Evolutionary conservation across 768 basidiomycete genomes (phyloP).

Genomic region (Trametes meyenii): DNA sequence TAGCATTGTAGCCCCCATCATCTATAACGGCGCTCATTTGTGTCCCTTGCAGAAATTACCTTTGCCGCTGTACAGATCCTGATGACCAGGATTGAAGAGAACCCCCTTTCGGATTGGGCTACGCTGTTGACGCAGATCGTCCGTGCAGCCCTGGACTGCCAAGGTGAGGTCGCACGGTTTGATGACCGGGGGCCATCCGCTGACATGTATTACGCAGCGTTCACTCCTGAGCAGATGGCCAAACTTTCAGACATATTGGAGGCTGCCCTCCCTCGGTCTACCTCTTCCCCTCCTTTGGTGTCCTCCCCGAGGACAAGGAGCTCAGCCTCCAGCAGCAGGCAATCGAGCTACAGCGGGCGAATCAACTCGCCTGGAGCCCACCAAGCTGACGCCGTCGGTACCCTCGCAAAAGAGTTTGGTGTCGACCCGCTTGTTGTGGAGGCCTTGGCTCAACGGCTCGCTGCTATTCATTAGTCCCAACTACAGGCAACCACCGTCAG

Average conservation of each 20-base stretch:
- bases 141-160: constrained; percentile 54
- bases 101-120: constrained; percentile 37
- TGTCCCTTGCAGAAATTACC: constrained; percentile 37
- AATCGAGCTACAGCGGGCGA: constrained; percentile 10
- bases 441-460: constrained; percentile 64
- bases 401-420: constrained; percentile 77
- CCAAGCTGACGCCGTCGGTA: constrained; percentile 41
- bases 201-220: constrained; percentile 44
- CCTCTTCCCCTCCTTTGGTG: constrained; percentile 25
- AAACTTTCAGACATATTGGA: constrained; percentile 50
- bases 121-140: constrained; percentile 50
- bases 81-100: constrained; percentile 48
- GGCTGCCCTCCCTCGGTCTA: constrained; percentile 30
- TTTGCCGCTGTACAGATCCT: constrained; percentile 60
- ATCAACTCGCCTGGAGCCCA: constrained; percentile 3
- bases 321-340: constrained; percentile 18
- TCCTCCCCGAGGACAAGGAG: constrained; percentile 13
- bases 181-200: neutral
- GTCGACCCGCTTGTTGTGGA: constrained; percentile 68
- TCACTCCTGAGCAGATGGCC: constrained; percentile 61
- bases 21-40: neutral
- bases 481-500: neutral
- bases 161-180: constrained; percentile 44
- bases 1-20: neutral
- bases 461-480: constrained; percentile 20